phyloP scores from a whole-genome alignment of 2,329 filamentous ascomycete genomes.

The Elsinoe perseae region DNA sequence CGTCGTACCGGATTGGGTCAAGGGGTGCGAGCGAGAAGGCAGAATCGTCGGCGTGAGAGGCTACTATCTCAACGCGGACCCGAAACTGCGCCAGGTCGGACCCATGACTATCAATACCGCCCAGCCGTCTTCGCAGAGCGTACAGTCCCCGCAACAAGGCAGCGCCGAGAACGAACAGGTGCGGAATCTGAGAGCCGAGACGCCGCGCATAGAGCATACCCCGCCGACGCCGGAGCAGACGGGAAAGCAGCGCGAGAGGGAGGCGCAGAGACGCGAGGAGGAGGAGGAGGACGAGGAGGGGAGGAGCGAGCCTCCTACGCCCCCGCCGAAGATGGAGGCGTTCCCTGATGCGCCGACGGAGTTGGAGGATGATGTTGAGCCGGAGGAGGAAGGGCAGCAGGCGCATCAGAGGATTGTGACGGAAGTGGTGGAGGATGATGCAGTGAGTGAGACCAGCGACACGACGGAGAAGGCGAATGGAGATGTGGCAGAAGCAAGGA shows the following conservation, averaged over 20 bases:
- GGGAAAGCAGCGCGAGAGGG: slow-evolving; percentile 13
- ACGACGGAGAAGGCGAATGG: slow-evolving; percentile 13
- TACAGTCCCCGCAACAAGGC: slow-evolving; percentile 21
- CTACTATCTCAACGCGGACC: slow-evolving; percentile 88
- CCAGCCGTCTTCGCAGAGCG: slow-evolving; percentile 13
- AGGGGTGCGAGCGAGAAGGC: slow-evolving; percentile 89
- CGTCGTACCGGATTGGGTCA: slow-evolving; percentile 92
- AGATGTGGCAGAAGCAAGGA: not conserved
- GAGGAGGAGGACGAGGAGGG: slow-evolving; percentile 1
- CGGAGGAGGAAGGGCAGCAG: slow-evolving; percentile 8
- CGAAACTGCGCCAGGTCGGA: slow-evolving; percentile 50
- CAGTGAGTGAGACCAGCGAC: slow-evolving; percentile 9
- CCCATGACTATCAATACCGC: slow-evolving; percentile 28
- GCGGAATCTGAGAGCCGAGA: slow-evolving; percentile 22
- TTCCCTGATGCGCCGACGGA: slow-evolving; percentile 15
- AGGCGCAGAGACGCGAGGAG: not conserved
- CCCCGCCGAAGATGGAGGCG: slow-evolving; percentile 25
- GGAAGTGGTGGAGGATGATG: slow-evolving; percentile 8
- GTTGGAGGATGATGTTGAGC: slow-evolving; percentile 8
- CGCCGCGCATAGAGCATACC: slow-evolving; percentile 43
- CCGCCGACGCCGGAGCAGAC: slow-evolving; percentile 43
- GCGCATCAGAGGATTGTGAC: not conserved
- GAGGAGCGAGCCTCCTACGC: slow-evolving; percentile 22
- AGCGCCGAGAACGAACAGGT: slow-evolving; percentile 24
- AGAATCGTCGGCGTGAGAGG: slow-evolving; percentile 89